Percentiles rank a stretch among this genome's conserved stretches.
Conservation (phyloP, 2,329 filamentous ascomycete genomes). For the Aureobasidium musti region DNA sequence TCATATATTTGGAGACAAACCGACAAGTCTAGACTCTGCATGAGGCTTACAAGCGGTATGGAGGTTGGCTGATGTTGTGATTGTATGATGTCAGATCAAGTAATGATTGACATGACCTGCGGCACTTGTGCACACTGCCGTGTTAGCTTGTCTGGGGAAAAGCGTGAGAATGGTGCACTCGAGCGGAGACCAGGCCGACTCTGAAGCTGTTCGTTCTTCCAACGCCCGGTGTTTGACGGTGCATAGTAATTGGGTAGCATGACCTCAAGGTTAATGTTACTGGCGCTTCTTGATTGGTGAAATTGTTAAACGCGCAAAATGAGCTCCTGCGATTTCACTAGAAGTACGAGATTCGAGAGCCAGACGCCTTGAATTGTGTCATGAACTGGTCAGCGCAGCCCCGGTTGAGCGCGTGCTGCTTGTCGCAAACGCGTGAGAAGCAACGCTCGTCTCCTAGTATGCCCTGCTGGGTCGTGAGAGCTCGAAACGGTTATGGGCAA, state of each 20-base stretch:
- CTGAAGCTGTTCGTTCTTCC: neutral
- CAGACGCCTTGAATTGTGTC: neutral
- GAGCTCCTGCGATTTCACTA: neutral
- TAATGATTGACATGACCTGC: slow-evolving; percentile 7
- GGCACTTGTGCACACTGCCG: slow-evolving; percentile 17
- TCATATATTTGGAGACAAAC: no score
- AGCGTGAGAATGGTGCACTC: neutral
- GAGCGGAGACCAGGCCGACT: neutral
- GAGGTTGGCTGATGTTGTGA: neutral
- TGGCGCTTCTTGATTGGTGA: neutral
- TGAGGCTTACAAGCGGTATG: neutral
- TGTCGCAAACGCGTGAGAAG: neutral
- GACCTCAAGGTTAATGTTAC: neutral
- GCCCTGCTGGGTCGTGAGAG: no score
- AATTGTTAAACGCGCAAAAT: neutral
- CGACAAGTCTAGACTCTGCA: neutral
- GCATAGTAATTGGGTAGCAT: neutral
- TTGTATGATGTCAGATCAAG: neutral
- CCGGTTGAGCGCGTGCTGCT: neutral
- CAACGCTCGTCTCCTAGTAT: neutral
- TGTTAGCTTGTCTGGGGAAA: slow-evolving; percentile 19
- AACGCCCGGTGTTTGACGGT: neutral
- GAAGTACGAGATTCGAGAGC: neutral
- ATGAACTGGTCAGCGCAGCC: slow-evolving; percentile 1
- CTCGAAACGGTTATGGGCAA: neutral